phyloP scores from a whole-genome alignment of 2,329 filamentous ascomycete genomes.

The Lachnellula suecica region DNA sequence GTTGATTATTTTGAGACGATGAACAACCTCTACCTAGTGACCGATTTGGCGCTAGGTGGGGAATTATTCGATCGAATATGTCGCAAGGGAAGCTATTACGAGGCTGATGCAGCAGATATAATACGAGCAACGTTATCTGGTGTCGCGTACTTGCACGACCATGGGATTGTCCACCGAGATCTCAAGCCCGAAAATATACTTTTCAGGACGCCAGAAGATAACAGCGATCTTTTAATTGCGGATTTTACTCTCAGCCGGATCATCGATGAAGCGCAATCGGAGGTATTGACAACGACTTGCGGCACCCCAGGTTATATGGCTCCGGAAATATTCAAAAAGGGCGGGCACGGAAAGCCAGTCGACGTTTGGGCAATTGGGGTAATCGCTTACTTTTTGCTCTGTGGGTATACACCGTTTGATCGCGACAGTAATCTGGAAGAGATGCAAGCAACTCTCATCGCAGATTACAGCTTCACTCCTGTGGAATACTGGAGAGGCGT shows the following conservation, averaged over 20 bases:
- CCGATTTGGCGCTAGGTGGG: constrained; percentile 90
- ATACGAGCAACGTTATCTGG: constrained; percentile 92
- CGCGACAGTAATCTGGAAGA: constrained; percentile 90
- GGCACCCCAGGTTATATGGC: constrained; percentile 98
- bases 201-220: constrained; percentile 74
- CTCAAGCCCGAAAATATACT: constrained; percentile 97
- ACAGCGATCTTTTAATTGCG: constrained; percentile 87
- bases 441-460: too few relatives aligned
- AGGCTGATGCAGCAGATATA: constrained; percentile 89
- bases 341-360: constrained; percentile 95
- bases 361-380: constrained; percentile 99
- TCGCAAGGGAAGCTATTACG: constrained; percentile 96
- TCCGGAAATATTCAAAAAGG: constrained; percentile 97
- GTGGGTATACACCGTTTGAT: constrained; percentile 98
- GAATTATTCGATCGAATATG: constrained; percentile 98
- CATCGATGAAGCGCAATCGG: constrained; percentile 84
- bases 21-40: constrained; percentile 99
- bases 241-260: constrained; percentile 99
- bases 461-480: constrained; percentile 81
- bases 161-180: constrained; percentile 97
- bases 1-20: constrained; percentile 99
- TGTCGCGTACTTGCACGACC: constrained; percentile 90
- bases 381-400: constrained; percentile 97
- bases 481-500: constrained; percentile 99
- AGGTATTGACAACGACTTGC: constrained; percentile 96